phyloP scores from a whole-genome alignment of 768 basidiomycete species.

The Trametes maxima region DNA sequence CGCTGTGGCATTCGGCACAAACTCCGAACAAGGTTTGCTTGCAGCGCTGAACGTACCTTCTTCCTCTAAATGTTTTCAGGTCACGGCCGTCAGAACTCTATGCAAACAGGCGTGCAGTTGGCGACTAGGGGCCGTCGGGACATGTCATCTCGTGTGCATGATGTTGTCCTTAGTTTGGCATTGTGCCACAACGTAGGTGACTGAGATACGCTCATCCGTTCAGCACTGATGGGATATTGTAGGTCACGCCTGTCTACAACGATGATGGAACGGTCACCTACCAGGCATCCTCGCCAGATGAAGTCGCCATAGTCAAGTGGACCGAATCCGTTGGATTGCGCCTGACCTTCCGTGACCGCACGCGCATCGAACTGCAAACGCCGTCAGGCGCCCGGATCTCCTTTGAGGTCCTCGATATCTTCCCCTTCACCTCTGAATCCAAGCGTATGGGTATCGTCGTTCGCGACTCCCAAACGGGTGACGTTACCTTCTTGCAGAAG shows the following conservation, averaged over 20 bases:
- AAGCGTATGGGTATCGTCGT: constrained; percentile 99
- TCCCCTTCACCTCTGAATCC: constrained; percentile 98
- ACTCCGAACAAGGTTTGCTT: constrained; percentile 54
- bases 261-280: constrained; percentile 96
- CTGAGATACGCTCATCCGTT: background rate
- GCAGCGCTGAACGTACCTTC: background rate
- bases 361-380: constrained; percentile 81
- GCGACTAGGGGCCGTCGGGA: constrained; percentile 87
- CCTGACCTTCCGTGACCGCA: constrained; percentile 86
- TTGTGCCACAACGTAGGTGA: constrained; percentile 89
- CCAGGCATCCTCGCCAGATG: constrained; percentile 98
- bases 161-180: constrained; percentile 91
- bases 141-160: constrained; percentile 91
- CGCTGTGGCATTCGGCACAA: constrained; percentile 78
- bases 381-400: constrained; percentile 62
- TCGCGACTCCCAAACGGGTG: constrained; percentile 71
- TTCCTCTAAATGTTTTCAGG: background rate
- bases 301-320: constrained; percentile 98
- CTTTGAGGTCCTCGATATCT: constrained; percentile 91
- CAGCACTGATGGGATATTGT: background rate
- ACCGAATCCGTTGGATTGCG: constrained; percentile 94
- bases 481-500: constrained; percentile 91
- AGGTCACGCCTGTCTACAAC: constrained; percentile 96
- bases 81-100: constrained; percentile 41
- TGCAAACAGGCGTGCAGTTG: constrained; percentile 78